Conservation (phyloP, 1,284 basidiomycete species). For the Trichosporon ovoides region DNA sequence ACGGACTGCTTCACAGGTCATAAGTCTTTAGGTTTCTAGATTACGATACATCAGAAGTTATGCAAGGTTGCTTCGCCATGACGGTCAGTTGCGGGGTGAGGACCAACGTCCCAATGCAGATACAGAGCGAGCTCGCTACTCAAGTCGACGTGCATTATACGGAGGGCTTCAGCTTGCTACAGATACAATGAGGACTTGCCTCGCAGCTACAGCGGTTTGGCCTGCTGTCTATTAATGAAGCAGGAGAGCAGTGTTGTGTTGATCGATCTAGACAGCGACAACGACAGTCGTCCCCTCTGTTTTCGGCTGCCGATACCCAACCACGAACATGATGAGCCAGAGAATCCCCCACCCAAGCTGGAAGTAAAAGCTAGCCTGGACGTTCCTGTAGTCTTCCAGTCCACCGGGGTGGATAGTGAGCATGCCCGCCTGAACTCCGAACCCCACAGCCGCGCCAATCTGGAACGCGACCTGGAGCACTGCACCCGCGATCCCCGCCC, state of each 20-base stretch:
- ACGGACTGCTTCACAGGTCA: not conserved
- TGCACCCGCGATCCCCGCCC: conserved; percentile 44
- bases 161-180: no score
- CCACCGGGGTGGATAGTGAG: conserved; percentile 34
- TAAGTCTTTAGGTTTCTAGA: not conserved
- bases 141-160: no score
- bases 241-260: no score
- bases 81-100: no score
- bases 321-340: conserved; percentile 32
- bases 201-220: no score
- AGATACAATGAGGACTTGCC: no score
- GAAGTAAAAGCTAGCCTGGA: conserved; percentile 37
- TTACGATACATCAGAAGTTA: no score
- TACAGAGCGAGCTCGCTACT: no score
- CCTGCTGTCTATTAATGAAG: no score
- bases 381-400: conserved; percentile 33
- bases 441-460: conserved; percentile 38
- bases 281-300: no score
- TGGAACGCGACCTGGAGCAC: conserved; percentile 42
- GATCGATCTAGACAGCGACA: no score
- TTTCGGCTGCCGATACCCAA: conserved; percentile 31
- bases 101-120: no score
- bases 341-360: conserved; percentile 38
- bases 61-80: not conserved
- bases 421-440: conserved; percentile 42